A percentile compares a stretch with the other conserved stretches of the same genome.
Evolutionary conservation across 2,329 filamentous ascomycete species (phyloP).

Genomic region (Tolypocladium amazonense): DNA sequence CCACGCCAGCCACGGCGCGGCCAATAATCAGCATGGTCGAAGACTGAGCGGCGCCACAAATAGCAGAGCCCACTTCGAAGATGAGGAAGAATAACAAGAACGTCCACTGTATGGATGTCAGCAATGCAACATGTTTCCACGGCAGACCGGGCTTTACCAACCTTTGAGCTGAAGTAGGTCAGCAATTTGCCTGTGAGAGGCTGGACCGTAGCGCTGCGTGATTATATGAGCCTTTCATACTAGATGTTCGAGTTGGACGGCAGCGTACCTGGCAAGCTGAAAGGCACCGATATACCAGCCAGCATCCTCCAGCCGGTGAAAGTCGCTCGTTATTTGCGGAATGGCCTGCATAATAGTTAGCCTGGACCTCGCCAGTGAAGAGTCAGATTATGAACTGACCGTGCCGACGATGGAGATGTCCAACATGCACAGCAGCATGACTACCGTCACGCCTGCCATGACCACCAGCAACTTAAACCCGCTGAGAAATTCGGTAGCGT

Average conservation of each 20-base stretch:
- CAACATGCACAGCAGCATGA: neutral
- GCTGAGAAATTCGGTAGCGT: neutral
- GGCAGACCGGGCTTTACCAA: neutral
- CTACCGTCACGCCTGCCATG: neutral
- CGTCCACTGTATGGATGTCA: neutral
- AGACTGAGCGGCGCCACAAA: neutral
- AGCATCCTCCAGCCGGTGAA: neutral
- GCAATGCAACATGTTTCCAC: neutral
- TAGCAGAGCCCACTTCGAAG: neutral
- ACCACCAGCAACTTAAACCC: neutral
- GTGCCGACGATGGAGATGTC: neutral
- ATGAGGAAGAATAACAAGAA: neutral
- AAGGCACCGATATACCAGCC: neutral
- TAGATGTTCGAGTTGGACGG: neutral
- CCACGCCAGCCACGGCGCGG: neutral
- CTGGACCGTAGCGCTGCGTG: neutral
- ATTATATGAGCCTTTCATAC: neutral
- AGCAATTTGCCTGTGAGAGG: neutral
- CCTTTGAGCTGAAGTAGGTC: neutral
- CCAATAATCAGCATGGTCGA: neutral
- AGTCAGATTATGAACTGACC: neutral
- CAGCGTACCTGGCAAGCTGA: neutral
- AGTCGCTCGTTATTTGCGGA: neutral
- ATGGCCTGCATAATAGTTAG: neutral
- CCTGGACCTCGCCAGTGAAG: neutral